Conservation (phyloP, 2,329 filamentous ascomycete species). For the Herpotrichia juniperi region DNA sequence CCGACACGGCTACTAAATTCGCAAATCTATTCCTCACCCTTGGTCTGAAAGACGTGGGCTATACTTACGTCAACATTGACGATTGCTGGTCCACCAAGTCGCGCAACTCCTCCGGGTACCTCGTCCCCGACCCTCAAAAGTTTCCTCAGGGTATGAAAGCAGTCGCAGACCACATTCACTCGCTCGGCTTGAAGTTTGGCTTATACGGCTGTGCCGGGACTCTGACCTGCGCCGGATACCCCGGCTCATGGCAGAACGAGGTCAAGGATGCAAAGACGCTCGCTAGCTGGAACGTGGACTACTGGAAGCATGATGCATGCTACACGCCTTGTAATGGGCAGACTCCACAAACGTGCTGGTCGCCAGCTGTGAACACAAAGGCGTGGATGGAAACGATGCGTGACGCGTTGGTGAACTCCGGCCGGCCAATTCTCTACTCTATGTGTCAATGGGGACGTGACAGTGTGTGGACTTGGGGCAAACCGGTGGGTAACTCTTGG, state of each 20-base stretch:
- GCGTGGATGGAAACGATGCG: constrained; percentile 46
- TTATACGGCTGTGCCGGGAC: constrained; percentile 64
- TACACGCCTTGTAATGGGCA: constrained; percentile 46
- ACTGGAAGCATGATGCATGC: constrained; percentile 34
- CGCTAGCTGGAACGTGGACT: constrained; percentile 44
- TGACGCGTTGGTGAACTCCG: constrained; percentile 45
- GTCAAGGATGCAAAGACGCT: constrained; percentile 61
- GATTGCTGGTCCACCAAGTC: constrained; percentile 62
- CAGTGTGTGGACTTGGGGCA: constrained; percentile 34
- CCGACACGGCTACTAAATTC: constrained; percentile 2
- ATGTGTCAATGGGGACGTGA: constrained; percentile 39
- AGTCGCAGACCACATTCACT: constrained; percentile 60
- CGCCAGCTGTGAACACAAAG: neutral
- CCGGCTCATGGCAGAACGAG: constrained; percentile 62
- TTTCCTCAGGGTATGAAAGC: constrained; percentile 65
- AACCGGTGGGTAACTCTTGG: constrained; percentile 32
- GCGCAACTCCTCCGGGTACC: constrained; percentile 44
- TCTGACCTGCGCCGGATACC: constrained; percentile 60
- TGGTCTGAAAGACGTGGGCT: constrained; percentile 54
- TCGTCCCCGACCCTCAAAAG: constrained; percentile 54
- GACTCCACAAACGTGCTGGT: constrained; percentile 44
- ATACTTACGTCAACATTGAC: constrained; percentile 64
- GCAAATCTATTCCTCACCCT: constrained; percentile 13
- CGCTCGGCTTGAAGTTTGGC: constrained; percentile 63
- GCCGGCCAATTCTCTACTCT: constrained; percentile 34